These are phyloP conservation scores for Alisma plantagoaquatica DNA, from an alignment of 106 monocot species.

Conservation along the genomic window DNA sequence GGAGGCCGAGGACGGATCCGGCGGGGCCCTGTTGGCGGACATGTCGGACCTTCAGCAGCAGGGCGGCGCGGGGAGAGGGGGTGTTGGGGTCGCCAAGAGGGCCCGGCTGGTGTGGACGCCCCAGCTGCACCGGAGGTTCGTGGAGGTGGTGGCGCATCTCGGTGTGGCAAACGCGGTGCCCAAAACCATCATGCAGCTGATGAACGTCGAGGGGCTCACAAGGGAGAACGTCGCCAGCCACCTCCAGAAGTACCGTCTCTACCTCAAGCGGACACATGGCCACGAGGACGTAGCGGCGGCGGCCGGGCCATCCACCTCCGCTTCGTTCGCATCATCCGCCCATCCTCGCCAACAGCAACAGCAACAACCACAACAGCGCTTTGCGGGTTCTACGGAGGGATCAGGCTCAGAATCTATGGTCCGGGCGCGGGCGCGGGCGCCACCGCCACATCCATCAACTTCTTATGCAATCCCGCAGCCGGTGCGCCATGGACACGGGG, in stretches of 20 bases:
- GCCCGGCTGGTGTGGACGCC: constrained; percentile 1
- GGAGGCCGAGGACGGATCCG: not conserved
- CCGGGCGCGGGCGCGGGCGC: too few relatives aligned
- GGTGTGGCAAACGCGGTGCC: constrained; percentile 2
- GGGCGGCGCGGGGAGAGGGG: not conserved
- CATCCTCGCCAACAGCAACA: too few relatives aligned
- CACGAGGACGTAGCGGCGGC: not conserved
- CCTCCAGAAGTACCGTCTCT: constrained; percentile 7
- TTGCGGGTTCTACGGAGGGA: too few relatives aligned
- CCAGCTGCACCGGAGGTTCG: constrained; percentile 8
- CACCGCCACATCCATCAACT: too few relatives aligned
- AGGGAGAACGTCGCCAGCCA: constrained; percentile 6
- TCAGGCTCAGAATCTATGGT: too few relatives aligned
- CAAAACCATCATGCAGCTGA: constrained; percentile 8
- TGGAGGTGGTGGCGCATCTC: constrained; percentile 4
- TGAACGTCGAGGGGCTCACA: constrained; percentile 4
- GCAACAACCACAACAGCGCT: too few relatives aligned
- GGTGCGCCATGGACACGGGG: too few relatives aligned
- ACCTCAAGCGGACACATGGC: constrained; percentile 1
- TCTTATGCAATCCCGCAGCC: too few relatives aligned
- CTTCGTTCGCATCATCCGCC: too few relatives aligned
- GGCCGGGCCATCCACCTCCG: too few relatives aligned
- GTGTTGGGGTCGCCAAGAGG: not conserved
- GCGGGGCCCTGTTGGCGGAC: too few relatives aligned
- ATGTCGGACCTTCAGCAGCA: too few relatives aligned